A percentile compares a stretch with the other conserved stretches of the same genome.
phyloP scores from a whole-genome alignment of 1,284 basidiomycete species.

The Microbotryomycetes sp. region DNA sequence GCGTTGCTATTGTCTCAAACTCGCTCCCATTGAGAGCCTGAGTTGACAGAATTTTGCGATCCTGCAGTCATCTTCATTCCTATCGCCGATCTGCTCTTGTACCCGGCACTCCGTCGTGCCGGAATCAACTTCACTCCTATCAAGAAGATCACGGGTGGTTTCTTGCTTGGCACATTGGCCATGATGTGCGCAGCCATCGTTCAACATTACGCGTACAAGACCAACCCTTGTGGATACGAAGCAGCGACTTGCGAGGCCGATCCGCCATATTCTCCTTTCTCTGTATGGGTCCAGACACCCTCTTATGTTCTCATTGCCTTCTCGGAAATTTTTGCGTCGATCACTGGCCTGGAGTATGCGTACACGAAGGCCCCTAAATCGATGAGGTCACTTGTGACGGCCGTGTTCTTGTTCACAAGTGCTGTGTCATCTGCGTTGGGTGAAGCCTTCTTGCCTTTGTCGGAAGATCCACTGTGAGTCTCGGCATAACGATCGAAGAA shows the following conservation, averaged over 20 bases:
- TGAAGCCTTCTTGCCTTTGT: constrained; percentile 54
- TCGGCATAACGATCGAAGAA: constrained; percentile 7
- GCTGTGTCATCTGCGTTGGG: constrained; percentile 44
- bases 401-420: constrained; percentile 38
- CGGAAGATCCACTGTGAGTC: constrained; percentile 47
- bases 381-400: constrained; percentile 45
- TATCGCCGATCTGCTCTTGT: constrained; percentile 49
- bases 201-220: constrained; percentile 63
- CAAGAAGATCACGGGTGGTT: constrained; percentile 68
- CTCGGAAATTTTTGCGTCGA: constrained; percentile 67
- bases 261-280: constrained; percentile 48
- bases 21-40: constrained; percentile 48
- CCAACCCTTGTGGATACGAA: constrained; percentile 52
- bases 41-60: neutral
- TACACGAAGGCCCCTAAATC: constrained; percentile 54
- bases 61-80: constrained; percentile 40
- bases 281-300: constrained; percentile 59
- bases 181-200: constrained; percentile 64
- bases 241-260: constrained; percentile 49
- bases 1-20: constrained; percentile 40
- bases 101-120: constrained; percentile 61
- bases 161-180: constrained; percentile 51
- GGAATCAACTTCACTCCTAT: constrained; percentile 65
- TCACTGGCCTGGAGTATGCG: constrained; percentile 75
- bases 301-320: constrained; percentile 45